A percentile compares a stretch with the other conserved stretches of the same genome.
phyloP scores from a whole-genome alignment of 1,284 basidiomycete genomes.

The Xerocomus subilludens region DNA sequence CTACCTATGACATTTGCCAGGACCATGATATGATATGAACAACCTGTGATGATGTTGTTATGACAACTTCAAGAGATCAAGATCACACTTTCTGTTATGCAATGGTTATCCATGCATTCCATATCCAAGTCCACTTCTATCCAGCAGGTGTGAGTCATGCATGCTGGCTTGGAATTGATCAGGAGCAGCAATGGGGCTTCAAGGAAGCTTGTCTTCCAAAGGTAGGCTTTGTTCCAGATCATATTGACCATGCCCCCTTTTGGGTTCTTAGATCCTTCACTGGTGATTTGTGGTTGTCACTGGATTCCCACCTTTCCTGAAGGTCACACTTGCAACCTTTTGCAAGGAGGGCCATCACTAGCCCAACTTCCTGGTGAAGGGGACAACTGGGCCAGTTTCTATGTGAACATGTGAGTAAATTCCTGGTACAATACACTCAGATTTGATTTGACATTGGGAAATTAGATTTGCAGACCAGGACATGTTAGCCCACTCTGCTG shows the following conservation, averaged over 20 bases:
- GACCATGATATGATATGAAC: constrained; percentile 38
- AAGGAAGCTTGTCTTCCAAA: constrained; percentile 11
- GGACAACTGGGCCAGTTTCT: constrained; percentile 20
- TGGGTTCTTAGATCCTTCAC: constrained; percentile 25
- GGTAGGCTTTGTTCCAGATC: constrained; percentile 21
- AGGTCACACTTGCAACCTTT: neutral
- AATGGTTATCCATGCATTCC: neutral
- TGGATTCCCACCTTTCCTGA: neutral
- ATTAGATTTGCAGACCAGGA: constrained; percentile 19
- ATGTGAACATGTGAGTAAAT: constrained; percentile 25
- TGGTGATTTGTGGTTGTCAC: constrained; percentile 26
- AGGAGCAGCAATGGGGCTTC: constrained; percentile 10
- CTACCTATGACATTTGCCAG: constrained; percentile 23
- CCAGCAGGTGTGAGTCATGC: neutral
- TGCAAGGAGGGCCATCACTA: constrained; percentile 1
- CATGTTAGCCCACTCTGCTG: constrained; percentile 5
- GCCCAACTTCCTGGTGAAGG: neutral
- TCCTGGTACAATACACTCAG: neutral
- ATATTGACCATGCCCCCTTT: neutral
- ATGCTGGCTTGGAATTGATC: constrained; percentile 32
- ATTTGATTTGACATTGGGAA: neutral
- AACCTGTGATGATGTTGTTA: constrained; percentile 5
- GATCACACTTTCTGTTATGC: constrained; percentile 36
- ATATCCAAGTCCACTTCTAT: neutral
- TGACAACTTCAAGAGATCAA: constrained; percentile 19